Evolutionary conservation across 1,139 yeast species (phyloP).

Genomic region (Candida labiduridarum): DNA sequence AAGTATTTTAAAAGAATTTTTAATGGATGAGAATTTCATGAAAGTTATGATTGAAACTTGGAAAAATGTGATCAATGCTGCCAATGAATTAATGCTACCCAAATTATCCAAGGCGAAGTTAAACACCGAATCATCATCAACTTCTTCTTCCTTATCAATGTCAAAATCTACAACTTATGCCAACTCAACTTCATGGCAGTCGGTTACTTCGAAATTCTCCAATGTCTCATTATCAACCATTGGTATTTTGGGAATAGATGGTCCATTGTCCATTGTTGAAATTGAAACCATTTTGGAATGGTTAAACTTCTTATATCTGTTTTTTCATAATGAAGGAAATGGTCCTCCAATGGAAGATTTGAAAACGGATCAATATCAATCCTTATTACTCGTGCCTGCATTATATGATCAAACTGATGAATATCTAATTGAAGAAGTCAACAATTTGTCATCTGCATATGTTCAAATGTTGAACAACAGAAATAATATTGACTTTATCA

Average conservation of each 20-base stretch:
- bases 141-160: conserved; percentile 2
- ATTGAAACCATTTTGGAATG: conserved; percentile 73
- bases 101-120: conserved; percentile 56
- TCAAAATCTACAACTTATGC: not conserved
- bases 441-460: conserved; percentile 57
- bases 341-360: conserved; percentile 75
- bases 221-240: conserved; percentile 44
- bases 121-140: conserved; percentile 11
- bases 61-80: conserved; percentile 63
- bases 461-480: conserved; percentile 50
- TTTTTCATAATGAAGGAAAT: conserved; percentile 80
- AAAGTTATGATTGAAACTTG: conserved; percentile 80
- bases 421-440: conserved; percentile 60
- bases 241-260: conserved; percentile 36
- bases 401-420: conserved; percentile 61
- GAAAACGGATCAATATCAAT: conserved; percentile 66
- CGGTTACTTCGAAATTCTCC: conserved; percentile 52
- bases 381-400: conserved; percentile 63
- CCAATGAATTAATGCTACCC: conserved; percentile 74
- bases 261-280: conserved; percentile 60
- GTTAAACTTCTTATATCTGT: conserved; percentile 69
- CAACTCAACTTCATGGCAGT: conserved; percentile 45
- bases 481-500: conserved; percentile 31
- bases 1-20: conserved; percentile 61
- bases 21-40: conserved; percentile 59